These are phyloP conservation scores for Cryphonectria carpinicola DNA, from an alignment of 2,329 filamentous ascomycete species.

Conservation along the genomic window DNA sequence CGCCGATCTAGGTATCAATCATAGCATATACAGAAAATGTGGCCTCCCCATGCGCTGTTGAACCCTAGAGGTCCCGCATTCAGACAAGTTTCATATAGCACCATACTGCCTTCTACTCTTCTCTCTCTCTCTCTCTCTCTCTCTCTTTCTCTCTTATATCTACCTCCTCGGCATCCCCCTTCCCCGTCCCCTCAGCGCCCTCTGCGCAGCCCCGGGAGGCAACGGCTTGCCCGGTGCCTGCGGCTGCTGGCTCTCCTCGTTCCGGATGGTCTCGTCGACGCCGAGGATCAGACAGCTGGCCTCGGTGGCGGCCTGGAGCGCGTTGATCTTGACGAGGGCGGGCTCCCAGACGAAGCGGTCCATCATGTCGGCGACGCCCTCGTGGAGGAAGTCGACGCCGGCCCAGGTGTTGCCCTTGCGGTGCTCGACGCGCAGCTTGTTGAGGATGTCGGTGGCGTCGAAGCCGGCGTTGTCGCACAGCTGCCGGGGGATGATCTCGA, in stretches of 20 bases:
- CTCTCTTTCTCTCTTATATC: conserved; percentile 14
- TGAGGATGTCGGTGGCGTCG: conserved; percentile 96
- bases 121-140: background rate
- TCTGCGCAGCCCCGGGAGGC: conserved; percentile 83
- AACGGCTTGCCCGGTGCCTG: conserved; percentile 78
- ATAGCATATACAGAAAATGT: conserved; percentile 26
- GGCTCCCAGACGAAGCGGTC: conserved; percentile 98
- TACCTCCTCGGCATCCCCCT: conserved; percentile 88
- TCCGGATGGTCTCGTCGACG: conserved; percentile 98
- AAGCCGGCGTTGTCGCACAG: conserved; percentile 98
- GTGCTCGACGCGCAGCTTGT: conserved; percentile 94
- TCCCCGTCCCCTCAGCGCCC: conserved; percentile 81
- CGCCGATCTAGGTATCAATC: conserved; percentile 30
- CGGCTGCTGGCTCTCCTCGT: conserved; percentile 87
- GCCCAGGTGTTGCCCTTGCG: conserved; percentile 92
- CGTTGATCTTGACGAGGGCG: conserved; percentile 93
- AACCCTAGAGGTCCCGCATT: background rate
- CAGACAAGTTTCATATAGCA: too few relatives aligned
- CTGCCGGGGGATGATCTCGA: conserved; percentile 95
- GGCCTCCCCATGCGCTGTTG: background rate
- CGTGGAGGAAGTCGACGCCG: conserved; percentile 91
- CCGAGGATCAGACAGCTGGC: conserved; percentile 93
- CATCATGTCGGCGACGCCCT: conserved; percentile 94
- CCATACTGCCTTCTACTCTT: background rate
- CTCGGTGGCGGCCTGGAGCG: conserved; percentile 93